Base-by-base conservation (phyloP, 2,329 filamentous ascomycete species). In the Penicillium sumatraense region DNA sequence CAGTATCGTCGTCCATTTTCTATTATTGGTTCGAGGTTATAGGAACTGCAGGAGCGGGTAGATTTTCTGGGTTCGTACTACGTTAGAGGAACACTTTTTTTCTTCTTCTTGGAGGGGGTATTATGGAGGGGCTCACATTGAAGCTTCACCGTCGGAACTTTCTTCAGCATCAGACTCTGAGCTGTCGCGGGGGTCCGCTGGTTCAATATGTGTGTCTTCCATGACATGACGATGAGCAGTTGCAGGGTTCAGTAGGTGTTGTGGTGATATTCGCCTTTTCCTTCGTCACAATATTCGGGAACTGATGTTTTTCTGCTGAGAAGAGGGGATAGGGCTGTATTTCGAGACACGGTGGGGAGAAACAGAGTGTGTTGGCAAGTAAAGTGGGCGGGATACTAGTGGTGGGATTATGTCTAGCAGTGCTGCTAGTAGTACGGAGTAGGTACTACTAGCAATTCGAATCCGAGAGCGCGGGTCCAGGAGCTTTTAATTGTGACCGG, bases 1-100 rank as follows among this genome's bases (percentile, higher is more conserved):
- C 86, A 87, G 60, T 87, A 82, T 23, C 73, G 80, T 20, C 86
- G 83, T 40, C 80, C 84, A 71, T 89, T 82, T 58, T 88, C 85
- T 57, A 82, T 75, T 51, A 83, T 76, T 59, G 83, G 82, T 65
- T 85, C 80, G 27, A 88, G 75, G 58, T 62, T 62, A 45, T 68
- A 58, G 38, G 69, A 65, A 24, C 68, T 65, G 54, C 68, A 63
- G 13, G 72, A 76, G 51, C 64, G 70, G 40, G 72, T 75, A 10
- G 74, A 75, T 62, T 67, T 70, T 61, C 70, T 71, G 35, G 48
- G n/a, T n/a, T n/a, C n/a, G n/a, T n/a, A n/a, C n/a, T n/a, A n/a
- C n/a, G n/a, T n/a, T n/a, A n/a, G n/a, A n/a, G n/a, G n/a, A n/a
- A n/a, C n/a, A n/a, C n/a, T n/a, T n/a, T n/a, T n/a, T n/a, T n/a